Conservation (phyloP, 306 rosid species). For the Cicer judaicum region DNA sequence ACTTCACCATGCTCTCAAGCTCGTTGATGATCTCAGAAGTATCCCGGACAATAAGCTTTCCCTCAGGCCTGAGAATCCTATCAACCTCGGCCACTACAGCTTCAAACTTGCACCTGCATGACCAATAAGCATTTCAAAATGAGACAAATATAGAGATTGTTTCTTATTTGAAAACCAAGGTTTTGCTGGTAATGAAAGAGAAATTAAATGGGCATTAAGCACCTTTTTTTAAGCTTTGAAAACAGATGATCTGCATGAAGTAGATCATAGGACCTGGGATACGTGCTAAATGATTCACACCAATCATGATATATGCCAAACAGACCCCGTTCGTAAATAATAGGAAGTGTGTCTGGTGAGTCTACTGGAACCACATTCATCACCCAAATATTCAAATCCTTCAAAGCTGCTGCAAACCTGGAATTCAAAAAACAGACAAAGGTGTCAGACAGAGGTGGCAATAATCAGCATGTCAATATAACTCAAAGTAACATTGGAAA, state of each 20-base stretch:
- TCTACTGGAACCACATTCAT: constrained; percentile 86
- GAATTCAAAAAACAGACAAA: constrained; percentile 36
- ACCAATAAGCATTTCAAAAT: constrained; percentile 23
- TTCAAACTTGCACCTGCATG: constrained; percentile 72
- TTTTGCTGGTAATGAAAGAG: constrained; percentile 22
- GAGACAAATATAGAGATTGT: constrained; percentile 16
- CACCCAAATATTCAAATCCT: constrained; percentile 52
- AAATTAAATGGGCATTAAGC: constrained; percentile 37
- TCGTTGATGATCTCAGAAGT: constrained; percentile 60
- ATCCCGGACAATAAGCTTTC: constrained; percentile 87
- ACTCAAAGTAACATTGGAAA: constrained; percentile 35
- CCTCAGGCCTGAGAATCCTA: constrained; percentile 91
- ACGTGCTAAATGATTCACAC: constrained; percentile 96
- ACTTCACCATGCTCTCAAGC: constrained; percentile 66
- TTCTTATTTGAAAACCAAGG: constrained; percentile 12
- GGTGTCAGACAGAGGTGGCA: constrained; percentile 27
- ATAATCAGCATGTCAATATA: constrained; percentile 12
- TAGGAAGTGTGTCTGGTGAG: constrained; percentile 86
- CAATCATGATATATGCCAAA: constrained; percentile 97
- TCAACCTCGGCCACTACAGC: constrained; percentile 86
- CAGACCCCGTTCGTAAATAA: constrained; percentile 91
- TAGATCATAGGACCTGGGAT: constrained; percentile 92
- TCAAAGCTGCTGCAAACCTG: constrained; percentile 56
- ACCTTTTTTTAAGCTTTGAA: constrained; percentile 80
- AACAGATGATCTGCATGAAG: constrained; percentile 94